phyloP scores from a whole-genome alignment of 352 stramenopile genomes.

The Thalassiosira pacifica region DNA sequence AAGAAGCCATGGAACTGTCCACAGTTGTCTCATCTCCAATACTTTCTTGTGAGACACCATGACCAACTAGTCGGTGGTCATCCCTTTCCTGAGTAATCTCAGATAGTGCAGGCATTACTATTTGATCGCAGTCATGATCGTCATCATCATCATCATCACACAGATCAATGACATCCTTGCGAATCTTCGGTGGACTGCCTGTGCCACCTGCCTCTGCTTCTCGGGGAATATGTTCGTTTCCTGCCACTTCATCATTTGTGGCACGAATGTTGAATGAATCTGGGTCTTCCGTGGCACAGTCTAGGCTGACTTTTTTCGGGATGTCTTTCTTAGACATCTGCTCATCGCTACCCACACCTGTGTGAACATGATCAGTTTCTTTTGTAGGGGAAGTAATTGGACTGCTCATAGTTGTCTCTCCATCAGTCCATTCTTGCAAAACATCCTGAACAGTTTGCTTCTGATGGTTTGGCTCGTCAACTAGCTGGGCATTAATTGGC shows the following conservation, averaged over 20 bases:
- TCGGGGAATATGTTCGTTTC: neutral
- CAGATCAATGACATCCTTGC: conserved; percentile 18
- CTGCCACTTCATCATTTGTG: neutral
- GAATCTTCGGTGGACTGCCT: neutral
- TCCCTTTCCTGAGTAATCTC: neutral
- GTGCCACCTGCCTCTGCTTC: neutral
- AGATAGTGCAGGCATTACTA: too few relatives aligned
- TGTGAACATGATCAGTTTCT: neutral
- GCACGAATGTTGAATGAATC: neutral
- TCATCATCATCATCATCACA: conserved; percentile 18
- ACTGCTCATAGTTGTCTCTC: neutral
- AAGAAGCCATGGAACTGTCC: neutral
- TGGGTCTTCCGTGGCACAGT: too few relatives aligned
- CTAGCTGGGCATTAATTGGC: too few relatives aligned
- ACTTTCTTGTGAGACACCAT: neutral
- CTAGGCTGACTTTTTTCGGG: too few relatives aligned
- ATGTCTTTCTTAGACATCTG: too few relatives aligned
- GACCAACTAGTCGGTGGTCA: neutral
- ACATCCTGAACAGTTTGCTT: neutral
- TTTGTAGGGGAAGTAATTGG: neutral
- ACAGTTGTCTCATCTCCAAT: too few relatives aligned
- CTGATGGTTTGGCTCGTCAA: too few relatives aligned
- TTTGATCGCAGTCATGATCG: neutral
- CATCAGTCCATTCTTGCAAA: neutral
- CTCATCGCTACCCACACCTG: too few relatives aligned